These are phyloP conservation scores for Hansenula sp. DNA, from an alignment of 1,139 yeast genomes.

Conservation along the genomic window DNA sequence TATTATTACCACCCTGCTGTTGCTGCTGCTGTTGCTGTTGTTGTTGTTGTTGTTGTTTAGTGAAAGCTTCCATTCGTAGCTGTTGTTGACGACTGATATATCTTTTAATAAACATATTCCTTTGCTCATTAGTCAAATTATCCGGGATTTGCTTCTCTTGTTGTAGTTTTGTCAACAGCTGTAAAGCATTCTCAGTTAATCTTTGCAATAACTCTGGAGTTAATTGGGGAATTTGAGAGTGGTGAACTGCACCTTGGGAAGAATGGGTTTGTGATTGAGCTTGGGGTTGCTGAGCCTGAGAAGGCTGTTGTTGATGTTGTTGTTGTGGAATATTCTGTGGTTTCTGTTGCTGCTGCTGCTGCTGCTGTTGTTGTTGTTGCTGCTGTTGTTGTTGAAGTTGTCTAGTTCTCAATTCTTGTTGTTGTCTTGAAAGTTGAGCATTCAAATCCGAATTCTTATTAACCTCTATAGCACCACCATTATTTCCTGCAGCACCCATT, in stretches of 20 bases:
- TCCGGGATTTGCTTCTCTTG: conserved; percentile 30
- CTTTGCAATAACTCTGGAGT: conserved; percentile 22
- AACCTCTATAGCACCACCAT: not conserved
- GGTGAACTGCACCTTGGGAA: not conserved
- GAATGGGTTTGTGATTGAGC: conserved; percentile 5
- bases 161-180: conserved; percentile 32
- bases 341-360: conserved; percentile 18
- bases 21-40: conserved; percentile 15
- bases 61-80: conserved; percentile 10
- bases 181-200: conserved; percentile 32
- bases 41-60: conserved; percentile 14
- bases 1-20: conserved; percentile 13
- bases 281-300: conserved; percentile 15
- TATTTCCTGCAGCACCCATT: conserved; percentile 1
- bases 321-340: conserved; percentile 6
- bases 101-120: conserved; percentile 17
- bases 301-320: conserved; percentile 2
- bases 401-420: conserved; percentile 19
- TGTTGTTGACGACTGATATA: conserved; percentile 22
- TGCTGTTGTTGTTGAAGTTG: conserved; percentile 20
- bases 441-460: conserved; percentile 7
- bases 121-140: conserved; percentile 19
- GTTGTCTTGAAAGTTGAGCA: conserved; percentile 18
- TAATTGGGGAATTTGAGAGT: conserved; percentile 7
- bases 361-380: conserved; percentile 19